Conservation (phyloP, 192 early-diverging fungal genomes). For the Coemansia umbellata region DNA sequence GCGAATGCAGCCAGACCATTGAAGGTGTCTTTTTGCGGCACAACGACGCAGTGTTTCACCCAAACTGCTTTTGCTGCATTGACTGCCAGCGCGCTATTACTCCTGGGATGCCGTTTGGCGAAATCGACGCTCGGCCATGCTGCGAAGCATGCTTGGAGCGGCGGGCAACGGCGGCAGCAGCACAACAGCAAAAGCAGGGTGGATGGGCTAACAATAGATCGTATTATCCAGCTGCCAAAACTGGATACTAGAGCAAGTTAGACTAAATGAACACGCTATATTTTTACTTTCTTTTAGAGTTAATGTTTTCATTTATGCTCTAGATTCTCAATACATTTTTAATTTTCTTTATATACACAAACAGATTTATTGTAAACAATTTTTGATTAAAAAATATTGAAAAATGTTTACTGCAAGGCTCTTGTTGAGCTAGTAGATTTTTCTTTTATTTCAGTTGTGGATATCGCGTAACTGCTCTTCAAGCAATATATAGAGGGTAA, state of each 20-base stretch:
- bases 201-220: constrained; percentile 3
- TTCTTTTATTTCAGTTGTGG: too few relatives aligned
- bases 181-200: constrained; percentile 8
- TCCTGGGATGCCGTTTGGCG: constrained; percentile 54
- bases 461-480: too few relatives aligned
- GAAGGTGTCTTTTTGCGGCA: constrained; percentile 48
- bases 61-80: constrained; percentile 47
- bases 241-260: neutral
- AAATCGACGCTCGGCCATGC: constrained; percentile 34
- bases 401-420: too few relatives aligned
- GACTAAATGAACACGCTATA: too few relatives aligned
- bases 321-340: too few relatives aligned
- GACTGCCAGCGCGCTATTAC: constrained; percentile 47
- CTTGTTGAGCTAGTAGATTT: too few relatives aligned
- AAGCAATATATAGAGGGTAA: too few relatives aligned
- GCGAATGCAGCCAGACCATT: constrained; percentile 26
- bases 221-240: neutral
- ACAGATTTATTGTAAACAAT: too few relatives aligned
- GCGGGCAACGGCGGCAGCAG: constrained; percentile 6
- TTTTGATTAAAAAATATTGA: too few relatives aligned
- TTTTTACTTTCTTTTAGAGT: too few relatives aligned
- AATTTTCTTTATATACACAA: too few relatives aligned
- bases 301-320: too few relatives aligned
- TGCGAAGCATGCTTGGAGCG: constrained; percentile 48
- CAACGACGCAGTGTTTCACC: constrained; percentile 41